A percentile compares a stretch with the other conserved stretches of the same genome.
phyloP scores from a whole-genome alignment of 2,329 filamentous ascomycete genomes.

The Calonectria pauciramosa region DNA sequence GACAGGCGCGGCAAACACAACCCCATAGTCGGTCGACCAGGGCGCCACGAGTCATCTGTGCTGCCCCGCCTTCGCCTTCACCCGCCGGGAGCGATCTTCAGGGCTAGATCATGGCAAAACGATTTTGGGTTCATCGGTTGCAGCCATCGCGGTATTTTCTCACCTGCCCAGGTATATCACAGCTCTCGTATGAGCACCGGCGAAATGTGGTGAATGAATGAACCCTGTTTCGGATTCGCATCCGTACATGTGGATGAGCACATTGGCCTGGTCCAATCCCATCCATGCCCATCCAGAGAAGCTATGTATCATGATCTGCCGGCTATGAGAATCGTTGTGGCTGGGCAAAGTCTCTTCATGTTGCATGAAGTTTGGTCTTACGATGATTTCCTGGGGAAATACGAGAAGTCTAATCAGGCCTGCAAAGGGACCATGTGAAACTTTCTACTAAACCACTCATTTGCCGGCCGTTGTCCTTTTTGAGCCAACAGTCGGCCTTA shows the following conservation, averaged over 20 bases:
- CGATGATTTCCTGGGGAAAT: slow-evolving; percentile 26
- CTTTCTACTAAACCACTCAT: neutral
- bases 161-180: neutral
- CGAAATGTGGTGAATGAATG: neutral
- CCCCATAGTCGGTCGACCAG: slow-evolving; percentile 18
- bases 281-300: neutral
- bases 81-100: slow-evolving; percentile 19
- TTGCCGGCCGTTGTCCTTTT: neutral
- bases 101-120: slow-evolving; percentile 21
- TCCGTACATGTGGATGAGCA: neutral
- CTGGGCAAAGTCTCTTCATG: neutral
- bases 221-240: neutral
- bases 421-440: neutral
- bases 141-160: slow-evolving; percentile 20
- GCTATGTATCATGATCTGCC: neutral
- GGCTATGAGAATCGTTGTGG: neutral
- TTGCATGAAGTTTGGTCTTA: slow-evolving; percentile 1
- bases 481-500: neutral
- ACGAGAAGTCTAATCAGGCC: slow-evolving; percentile 13
- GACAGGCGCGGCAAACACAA: slow-evolving; percentile 42
- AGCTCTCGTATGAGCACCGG: neutral
- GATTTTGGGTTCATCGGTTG: neutral
- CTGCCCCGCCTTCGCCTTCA: slow-evolving; percentile 18
- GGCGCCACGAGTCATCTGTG: slow-evolving; percentile 19
- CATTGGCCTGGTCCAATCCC: neutral